Base-by-base conservation (phyloP, 345 rosid species). In the Salix caprea region DNA sequence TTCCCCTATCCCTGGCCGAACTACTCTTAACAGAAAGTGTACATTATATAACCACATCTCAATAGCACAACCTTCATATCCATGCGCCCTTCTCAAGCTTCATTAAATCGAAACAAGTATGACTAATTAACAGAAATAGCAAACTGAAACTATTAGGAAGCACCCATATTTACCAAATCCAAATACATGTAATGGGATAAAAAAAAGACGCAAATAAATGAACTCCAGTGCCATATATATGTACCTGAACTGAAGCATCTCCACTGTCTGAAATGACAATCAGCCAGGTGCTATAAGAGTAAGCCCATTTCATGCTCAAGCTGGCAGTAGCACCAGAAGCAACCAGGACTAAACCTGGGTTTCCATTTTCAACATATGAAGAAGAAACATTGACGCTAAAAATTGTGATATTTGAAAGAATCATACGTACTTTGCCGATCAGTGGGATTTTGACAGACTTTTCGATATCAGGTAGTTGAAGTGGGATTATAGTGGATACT, bases 281-380 rank as follows among this genome's bases (percentile, higher is more conserved):
- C 4, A 86, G n/a, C 89, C 92, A 87, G 75, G 82, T 77, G 60
- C 67, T 80, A 73, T 91, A 89, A 74, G 90, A 82, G 79, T 94
- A 94, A 72, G 75, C 80, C 98, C 97, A 94, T 5, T 84, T 88
- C 95, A 91, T 84, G 77, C 83, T 88, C 84, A 90, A 79, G 82
- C 89, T 75, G 9, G 94, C 95, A 2, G 89, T 84, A 23, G 92
- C 91, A 32, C 87, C 91, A 1, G 87, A 85, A 78, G 87, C 90
- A 80, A 87, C 80, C 26, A 94, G 65, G 32, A 78, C 52, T 40
- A 93, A 74, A 28, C 92, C 93, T 40, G 36, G 82, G 8, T 82
- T 85, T 39, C 90, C 89, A 2, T 92, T 85, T 77, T 80, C 69
- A 71, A 88, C 88, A 54, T 46, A 67, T 10, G 97, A 89, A 65